Percentiles rank a stretch among this genome's conserved stretches.
These are phyloP conservation scores for Monosporascus sp. DNA, from an alignment of 2,329 filamentous ascomycete genomes.

Conservation along the genomic window DNA sequence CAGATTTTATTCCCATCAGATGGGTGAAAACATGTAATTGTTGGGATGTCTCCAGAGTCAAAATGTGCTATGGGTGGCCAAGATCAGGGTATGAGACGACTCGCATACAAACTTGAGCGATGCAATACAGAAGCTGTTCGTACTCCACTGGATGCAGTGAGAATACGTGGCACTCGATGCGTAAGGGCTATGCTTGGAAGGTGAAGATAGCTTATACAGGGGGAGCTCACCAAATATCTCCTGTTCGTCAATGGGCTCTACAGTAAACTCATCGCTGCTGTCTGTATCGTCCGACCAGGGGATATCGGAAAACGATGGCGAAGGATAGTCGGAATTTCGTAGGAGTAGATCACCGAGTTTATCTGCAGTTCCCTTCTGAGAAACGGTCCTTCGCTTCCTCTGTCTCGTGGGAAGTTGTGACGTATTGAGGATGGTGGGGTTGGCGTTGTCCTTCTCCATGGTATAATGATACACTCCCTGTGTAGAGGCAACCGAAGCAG, in stretches of 20 bases:
- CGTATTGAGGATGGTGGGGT: slow-evolving; percentile 85
- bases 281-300: slow-evolving; percentile 33
- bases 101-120: not conserved
- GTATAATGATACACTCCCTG: not conserved
- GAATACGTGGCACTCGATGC: too few species aligned
- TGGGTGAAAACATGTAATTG: too few species aligned
- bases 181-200: too few species aligned
- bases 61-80: too few species aligned
- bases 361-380: slow-evolving; percentile 42
- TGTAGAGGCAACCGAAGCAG: too few species aligned
- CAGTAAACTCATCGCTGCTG: slow-evolving; percentile 52
- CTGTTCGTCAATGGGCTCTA: slow-evolving; percentile 91
- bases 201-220: too few species aligned
- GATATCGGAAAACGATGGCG: slow-evolving; percentile 34
- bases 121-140: not conserved
- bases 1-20: too few species aligned
- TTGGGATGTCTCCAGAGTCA: too few species aligned
- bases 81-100: too few species aligned
- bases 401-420: slow-evolving; percentile 83
- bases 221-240: slow-evolving; percentile 77
- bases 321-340: slow-evolving; percentile 40
- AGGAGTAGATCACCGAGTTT: slow-evolving; percentile 44
- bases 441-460: slow-evolving; percentile 63
- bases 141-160: too few species aligned
- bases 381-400: slow-evolving; percentile 44